A percentile compares a stretch with the other conserved stretches of the same genome.
These are phyloP conservation scores for Botrytis sinoallii DNA, from an alignment of 2,329 filamentous ascomycete genomes.

Conservation along the genomic window DNA sequence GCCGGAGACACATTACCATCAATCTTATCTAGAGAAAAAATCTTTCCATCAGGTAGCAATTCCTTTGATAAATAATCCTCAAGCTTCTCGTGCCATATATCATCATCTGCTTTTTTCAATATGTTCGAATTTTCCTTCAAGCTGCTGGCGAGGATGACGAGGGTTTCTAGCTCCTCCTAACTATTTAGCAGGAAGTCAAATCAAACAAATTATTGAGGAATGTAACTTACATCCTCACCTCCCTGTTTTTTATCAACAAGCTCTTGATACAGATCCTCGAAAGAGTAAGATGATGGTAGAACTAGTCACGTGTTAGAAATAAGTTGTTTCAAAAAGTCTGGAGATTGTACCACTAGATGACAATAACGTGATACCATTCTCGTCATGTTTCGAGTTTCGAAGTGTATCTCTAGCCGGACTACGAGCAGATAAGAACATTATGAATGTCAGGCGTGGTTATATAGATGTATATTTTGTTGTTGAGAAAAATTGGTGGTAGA, in stretches of 20 bases:
- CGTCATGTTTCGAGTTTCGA: neutral
- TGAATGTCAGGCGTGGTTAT: neutral
- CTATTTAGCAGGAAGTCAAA: neutral
- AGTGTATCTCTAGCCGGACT: constrained; percentile 1
- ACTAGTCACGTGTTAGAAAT: constrained; percentile 13
- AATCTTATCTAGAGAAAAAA: constrained; percentile 28
- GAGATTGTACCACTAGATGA: constrained; percentile 5
- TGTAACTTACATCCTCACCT: constrained; percentile 18
- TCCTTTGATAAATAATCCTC: constrained; percentile 28
- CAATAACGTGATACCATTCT: neutral
- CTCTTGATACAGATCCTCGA: constrained; percentile 20
- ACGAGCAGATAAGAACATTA: constrained; percentile 18
- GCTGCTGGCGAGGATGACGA: constrained; percentile 31
- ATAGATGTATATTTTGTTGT: neutral
- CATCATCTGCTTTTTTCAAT: constrained; percentile 19
- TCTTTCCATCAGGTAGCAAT: constrained; percentile 30
- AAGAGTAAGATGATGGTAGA: neutral
- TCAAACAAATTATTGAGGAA: accelerated
- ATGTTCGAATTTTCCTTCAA: constrained; percentile 22
- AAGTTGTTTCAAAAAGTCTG: neutral
- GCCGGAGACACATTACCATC: constrained; percentile 24
- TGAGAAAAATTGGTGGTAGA: neutral
- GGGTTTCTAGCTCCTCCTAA: constrained; percentile 28
- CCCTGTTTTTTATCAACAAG: constrained; percentile 5
- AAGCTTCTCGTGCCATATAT: constrained; percentile 25